Evolutionary conservation across 257 asterid species (phyloP).

Genomic region (Solanum habrochaites): DNA sequence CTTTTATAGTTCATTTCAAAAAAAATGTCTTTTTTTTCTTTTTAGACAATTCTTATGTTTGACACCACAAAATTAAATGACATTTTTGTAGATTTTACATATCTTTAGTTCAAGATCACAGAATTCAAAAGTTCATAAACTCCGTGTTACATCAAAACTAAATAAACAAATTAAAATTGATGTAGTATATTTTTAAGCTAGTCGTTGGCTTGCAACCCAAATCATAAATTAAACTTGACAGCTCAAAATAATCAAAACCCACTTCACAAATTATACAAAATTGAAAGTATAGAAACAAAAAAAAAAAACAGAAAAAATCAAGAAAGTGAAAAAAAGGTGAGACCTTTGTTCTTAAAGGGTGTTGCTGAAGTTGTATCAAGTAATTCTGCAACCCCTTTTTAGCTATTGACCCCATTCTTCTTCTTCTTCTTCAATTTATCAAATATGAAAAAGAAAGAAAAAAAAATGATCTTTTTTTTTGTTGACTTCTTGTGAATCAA

Average conservation of each 20-base stretch:
- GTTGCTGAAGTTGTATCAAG: conserved; percentile 61
- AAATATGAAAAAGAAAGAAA: not conserved
- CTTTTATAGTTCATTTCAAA: no score
- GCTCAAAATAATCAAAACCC: not conserved
- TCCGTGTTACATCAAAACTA: no score
- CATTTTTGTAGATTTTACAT: not conserved
- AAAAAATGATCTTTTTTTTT: not conserved
- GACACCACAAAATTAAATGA: not conserved
- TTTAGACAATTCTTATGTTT: not conserved
- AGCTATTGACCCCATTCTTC: conserved; percentile 57
- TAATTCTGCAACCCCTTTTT: conserved; percentile 67
- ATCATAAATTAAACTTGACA: not conserved
- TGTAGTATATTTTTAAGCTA: not conserved
- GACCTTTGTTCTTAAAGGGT: conserved; percentile 89
- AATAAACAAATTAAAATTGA: not conserved
- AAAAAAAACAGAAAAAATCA: not conserved
- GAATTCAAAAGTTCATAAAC: no score
- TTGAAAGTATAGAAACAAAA: not conserved
- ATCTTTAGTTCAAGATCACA: no score
- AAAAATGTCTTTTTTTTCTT: no score
- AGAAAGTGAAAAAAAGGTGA: not conserved
- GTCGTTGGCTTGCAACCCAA: not conserved
- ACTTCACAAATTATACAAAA: not conserved
- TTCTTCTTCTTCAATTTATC: not conserved
- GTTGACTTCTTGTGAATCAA: not conserved